A percentile compares a stretch with the other conserved stretches of the same genome.
These are phyloP conservation scores for Solanum aculeatissimum DNA, from an alignment of 305 asterid genomes.

Conservation along the genomic window DNA sequence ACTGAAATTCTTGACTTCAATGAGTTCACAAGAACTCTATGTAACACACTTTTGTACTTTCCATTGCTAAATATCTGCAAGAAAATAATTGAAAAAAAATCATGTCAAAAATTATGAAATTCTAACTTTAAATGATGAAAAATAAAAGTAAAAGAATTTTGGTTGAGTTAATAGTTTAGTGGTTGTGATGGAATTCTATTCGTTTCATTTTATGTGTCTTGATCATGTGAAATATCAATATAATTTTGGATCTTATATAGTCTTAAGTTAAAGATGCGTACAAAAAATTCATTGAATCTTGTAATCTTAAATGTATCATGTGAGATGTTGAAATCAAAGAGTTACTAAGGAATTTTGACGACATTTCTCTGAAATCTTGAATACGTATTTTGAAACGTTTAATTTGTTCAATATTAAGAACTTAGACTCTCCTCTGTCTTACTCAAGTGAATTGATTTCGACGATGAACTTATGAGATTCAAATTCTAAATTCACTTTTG, in stretches of 20 bases:
- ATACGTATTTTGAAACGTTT: not conserved
- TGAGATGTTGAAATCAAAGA: not conserved
- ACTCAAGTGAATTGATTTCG: too few relatives aligned
- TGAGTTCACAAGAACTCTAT: conserved; percentile 61
- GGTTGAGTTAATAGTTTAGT: not conserved
- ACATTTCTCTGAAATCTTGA: not conserved
- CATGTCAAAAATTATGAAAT: not conserved
- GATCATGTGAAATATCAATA: too few relatives aligned
- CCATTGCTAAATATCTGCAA: conserved; percentile 83
- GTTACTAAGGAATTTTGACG: not conserved
- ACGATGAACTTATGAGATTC: not conserved
- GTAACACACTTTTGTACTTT: conserved; percentile 67
- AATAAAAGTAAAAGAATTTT: not conserved
- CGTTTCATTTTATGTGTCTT: not conserved
- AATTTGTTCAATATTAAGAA: not conserved
- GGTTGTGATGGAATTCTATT: not conserved
- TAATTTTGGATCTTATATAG: too few relatives aligned
- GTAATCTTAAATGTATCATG: not conserved
- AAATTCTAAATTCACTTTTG: not conserved
- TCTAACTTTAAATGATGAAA: not conserved
- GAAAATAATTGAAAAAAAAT: not conserved
- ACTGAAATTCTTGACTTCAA: conserved; percentile 43
- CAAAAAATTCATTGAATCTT: too few relatives aligned
- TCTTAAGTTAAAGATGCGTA: too few relatives aligned
- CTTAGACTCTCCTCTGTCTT: too few relatives aligned